Conservation (phyloP, 2,329 filamentous ascomycete genomes). For the Colletotrichum tamarilloi region DNA sequence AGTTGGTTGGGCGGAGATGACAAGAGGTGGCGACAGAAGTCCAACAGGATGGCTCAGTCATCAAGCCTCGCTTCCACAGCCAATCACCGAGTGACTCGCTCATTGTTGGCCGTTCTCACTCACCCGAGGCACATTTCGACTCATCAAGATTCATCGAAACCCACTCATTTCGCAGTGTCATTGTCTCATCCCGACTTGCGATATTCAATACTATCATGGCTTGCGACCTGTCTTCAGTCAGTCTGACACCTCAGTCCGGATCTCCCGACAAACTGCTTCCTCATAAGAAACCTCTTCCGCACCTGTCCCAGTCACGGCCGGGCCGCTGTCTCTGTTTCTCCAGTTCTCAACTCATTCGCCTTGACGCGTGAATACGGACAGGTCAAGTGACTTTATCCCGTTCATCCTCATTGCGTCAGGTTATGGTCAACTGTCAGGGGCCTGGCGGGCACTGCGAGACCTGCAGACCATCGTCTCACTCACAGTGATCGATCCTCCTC, state of each 20-base stretch:
- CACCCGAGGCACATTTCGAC: constrained; percentile 4
- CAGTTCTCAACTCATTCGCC: neutral
- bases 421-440: constrained; percentile 11
- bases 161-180: constrained; percentile 2
- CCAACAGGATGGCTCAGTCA: neutral
- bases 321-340: constrained; percentile 26
- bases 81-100: constrained; percentile 7
- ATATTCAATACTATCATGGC: neutral
- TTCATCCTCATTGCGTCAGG: neutral
- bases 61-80: constrained; percentile 9
- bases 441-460: neutral
- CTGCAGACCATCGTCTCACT: neutral
- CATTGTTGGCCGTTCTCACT: neutral
- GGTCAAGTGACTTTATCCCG: constrained; percentile 29
- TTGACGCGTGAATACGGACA: constrained; percentile 19
- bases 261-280: neutral
- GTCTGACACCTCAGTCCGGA: neutral
- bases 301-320: constrained; percentile 14
- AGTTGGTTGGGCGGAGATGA: neutral
- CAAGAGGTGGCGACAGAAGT: neutral
- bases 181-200: neutral
- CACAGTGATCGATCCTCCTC: neutral
- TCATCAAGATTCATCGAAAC: constrained; percentile 10
- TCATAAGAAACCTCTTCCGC: neutral
- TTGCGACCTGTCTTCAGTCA: neutral